These are phyloP conservation scores for Tripterygium wilfordii DNA, from an alignment of 177 flowering plant species.

Conservation along the genomic window DNA sequence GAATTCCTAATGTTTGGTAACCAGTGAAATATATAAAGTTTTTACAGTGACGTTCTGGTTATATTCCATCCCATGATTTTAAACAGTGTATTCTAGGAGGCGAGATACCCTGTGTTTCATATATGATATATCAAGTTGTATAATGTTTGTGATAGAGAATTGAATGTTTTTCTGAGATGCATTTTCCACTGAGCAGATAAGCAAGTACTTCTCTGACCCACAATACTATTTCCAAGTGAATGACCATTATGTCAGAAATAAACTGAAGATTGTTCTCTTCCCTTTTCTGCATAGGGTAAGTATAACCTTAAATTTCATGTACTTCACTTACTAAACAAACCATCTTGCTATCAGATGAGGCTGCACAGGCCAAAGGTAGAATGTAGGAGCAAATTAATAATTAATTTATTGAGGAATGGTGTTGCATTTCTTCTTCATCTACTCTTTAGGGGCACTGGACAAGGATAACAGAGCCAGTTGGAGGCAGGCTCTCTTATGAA, in stretches of 20 bases:
- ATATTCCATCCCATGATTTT: too few species aligned
- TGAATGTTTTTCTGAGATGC: background rate
- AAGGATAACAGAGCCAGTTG: slow-evolving; percentile 47
- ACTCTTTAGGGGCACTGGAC: slow-evolving; percentile 49
- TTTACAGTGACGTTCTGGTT: too few species aligned
- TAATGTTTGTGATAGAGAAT: background rate
- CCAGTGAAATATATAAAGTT: too few species aligned
- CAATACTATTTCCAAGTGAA: slow-evolving; percentile 34
- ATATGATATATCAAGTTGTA: too few species aligned
- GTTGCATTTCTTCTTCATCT: background rate
- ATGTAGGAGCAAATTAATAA: background rate
- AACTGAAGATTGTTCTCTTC: slow-evolving; percentile 28
- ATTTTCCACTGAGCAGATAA: slow-evolving; percentile 15
- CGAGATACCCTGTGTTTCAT: too few species aligned
- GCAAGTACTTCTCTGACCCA: slow-evolving; percentile 29
- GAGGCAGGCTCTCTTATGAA: slow-evolving; percentile 45
- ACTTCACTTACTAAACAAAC: too few species aligned
- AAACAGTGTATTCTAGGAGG: too few species aligned
- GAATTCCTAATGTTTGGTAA: too few species aligned
- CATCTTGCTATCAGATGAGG: too few species aligned
- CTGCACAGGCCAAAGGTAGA: background rate
- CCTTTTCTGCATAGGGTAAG: slow-evolving; percentile 32
- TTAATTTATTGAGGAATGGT: background rate
- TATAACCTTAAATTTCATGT: background rate
- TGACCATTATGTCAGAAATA: slow-evolving; percentile 28